Conservation (phyloP, 2,329 filamentous ascomycete species). For the Escovopsis weberi region DNA sequence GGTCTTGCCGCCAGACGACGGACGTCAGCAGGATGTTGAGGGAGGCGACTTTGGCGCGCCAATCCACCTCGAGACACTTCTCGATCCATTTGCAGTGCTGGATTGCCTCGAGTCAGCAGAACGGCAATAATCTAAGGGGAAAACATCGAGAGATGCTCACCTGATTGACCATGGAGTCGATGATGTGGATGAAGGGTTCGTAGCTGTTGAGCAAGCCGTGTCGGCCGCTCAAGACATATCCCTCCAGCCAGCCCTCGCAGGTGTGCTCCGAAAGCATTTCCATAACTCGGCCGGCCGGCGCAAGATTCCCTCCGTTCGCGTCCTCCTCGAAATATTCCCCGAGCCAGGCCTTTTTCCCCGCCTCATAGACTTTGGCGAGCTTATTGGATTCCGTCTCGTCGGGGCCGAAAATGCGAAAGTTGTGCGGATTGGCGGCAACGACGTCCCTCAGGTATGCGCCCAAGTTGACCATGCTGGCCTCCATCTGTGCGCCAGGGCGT, state of each 20-base stretch:
- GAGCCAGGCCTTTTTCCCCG: constrained; percentile 68
- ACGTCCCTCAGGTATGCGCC: constrained; percentile 53
- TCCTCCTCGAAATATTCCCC: constrained; percentile 68
- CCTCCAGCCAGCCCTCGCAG: constrained; percentile 67
- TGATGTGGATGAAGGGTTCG: constrained; percentile 71
- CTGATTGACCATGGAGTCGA: constrained; percentile 76
- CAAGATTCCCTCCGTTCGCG: constrained; percentile 57
- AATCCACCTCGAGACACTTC: constrained; percentile 66
- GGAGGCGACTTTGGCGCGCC: constrained; percentile 58
- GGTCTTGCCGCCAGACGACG: constrained; percentile 70
- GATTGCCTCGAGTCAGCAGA: constrained; percentile 5
- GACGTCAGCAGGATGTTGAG: constrained; percentile 69
- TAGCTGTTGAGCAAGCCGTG: constrained; percentile 70
- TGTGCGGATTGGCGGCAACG: constrained; percentile 46
- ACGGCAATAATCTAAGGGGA: neutral
- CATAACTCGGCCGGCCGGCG: constrained; percentile 57
- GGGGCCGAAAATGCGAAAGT: constrained; percentile 64
- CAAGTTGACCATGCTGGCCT: constrained; percentile 57
- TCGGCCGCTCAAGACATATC: constrained; percentile 59
- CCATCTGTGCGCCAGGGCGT: constrained; percentile 39
- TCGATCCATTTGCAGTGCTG: constrained; percentile 73
- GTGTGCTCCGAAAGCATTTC: constrained; percentile 77
- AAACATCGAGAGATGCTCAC: constrained; percentile 14
- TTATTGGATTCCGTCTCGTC: constrained; percentile 78
- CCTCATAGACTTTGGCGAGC: constrained; percentile 54